phyloP scores from a whole-genome alignment of 108 stramenopile genomes.

The Nitzschia sp. region DNA sequence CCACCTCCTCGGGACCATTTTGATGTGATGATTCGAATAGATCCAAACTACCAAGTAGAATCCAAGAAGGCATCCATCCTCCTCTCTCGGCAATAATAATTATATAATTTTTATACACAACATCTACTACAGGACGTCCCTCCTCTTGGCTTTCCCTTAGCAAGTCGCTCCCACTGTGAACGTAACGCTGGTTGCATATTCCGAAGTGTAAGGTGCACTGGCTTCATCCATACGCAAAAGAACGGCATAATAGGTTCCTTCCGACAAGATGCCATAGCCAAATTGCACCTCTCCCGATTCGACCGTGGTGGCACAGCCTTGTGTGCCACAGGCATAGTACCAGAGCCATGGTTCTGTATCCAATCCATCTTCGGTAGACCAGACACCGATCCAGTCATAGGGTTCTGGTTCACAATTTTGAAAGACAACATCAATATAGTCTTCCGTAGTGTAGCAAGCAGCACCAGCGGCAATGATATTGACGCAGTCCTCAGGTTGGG shows the following conservation, averaged over 20 bases:
- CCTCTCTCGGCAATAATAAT: too few relatives aligned
- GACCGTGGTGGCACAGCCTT: slow-evolving; percentile 14
- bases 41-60: too few relatives aligned
- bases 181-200: slow-evolving; percentile 4
- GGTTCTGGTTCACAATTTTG: slow-evolving; percentile 23
- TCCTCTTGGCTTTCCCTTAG: too few relatives aligned
- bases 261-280: neutral
- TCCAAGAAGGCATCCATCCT: too few relatives aligned
- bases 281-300: neutral
- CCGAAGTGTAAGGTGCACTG: slow-evolving; percentile 1
- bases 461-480: neutral
- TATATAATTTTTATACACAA: too few relatives aligned
- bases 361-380: neutral
- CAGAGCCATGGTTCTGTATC: slow-evolving; percentile 20
- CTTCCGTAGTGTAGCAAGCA: slow-evolving; percentile 10
- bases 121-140: too few relatives aligned
- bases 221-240: neutral
- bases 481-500: neutral
- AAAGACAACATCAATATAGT: slow-evolving; percentile 21
- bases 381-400: slow-evolving; percentile 38
- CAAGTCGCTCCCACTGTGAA: slow-evolving; percentile 4
- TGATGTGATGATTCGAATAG: too few relatives aligned
- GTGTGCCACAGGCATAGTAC: slow-evolving; percentile 35
- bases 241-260: slow-evolving; percentile 7
- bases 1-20: too few relatives aligned